Evolutionary conservation across 352 stramenopile species (phyloP).

Genomic region (Globisporangium apiculatum): DNA sequence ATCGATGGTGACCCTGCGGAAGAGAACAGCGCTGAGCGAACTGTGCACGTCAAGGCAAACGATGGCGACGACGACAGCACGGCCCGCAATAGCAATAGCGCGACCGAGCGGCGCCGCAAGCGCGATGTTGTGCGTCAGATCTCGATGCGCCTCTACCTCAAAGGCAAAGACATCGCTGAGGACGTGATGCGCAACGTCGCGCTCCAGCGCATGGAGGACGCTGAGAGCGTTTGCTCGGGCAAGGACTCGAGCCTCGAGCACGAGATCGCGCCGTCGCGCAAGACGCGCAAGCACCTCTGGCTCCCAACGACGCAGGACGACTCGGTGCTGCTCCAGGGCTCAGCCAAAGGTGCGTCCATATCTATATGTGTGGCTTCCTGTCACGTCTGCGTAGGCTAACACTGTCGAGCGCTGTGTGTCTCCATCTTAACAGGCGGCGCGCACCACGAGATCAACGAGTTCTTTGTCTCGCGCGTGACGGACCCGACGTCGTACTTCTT

Average conservation of each 20-base stretch:
- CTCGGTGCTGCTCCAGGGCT: constrained; percentile 40
- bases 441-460: constrained; percentile 50
- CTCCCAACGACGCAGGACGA: constrained; percentile 71
- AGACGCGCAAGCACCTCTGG: constrained; percentile 69
- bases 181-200: constrained; percentile 62
- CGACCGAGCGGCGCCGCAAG: constrained; percentile 28
- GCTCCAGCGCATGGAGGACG: constrained; percentile 46
- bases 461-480: constrained; percentile 73
- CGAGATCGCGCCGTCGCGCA: constrained; percentile 52
- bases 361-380: neutral
- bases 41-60: constrained; percentile 2
- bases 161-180: constrained; percentile 53
- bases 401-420: neutral
- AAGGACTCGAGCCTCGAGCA: constrained; percentile 50
- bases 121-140: constrained; percentile 70
- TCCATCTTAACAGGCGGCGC: neutral
- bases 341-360: constrained; percentile 12
- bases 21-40: constrained; percentile 6
- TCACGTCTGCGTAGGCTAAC: neutral
- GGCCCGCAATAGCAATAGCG: neutral
- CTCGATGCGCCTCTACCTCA: constrained; percentile 72
- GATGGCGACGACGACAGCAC: constrained; percentile 1
- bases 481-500: constrained; percentile 87
- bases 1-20: constrained; percentile 4
- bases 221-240: constrained; percentile 36